These are phyloP conservation scores for Tetrastigma voinierianum DNA, from an alignment of 164 flowering plant species.

Conservation along the genomic window DNA sequence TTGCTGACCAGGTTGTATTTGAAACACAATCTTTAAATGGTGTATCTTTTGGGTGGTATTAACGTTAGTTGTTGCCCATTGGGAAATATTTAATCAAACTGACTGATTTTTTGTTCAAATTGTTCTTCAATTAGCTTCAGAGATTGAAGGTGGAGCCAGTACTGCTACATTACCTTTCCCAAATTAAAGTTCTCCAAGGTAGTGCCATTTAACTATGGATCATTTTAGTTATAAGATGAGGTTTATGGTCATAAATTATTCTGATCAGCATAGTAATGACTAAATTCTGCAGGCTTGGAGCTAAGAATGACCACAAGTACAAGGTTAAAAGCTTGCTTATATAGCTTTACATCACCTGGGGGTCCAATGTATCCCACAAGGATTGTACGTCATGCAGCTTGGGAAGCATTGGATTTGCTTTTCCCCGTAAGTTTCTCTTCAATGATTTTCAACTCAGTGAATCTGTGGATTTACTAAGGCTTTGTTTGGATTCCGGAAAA, in stretches of 20 bases:
- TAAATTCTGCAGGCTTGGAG: conserved; percentile 64
- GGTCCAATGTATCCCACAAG: conserved; percentile 99
- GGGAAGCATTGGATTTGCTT: conserved; percentile 85
- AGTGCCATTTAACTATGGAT: conserved; percentile 4
- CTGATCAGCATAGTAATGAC: not conserved
- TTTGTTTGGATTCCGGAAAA: too few relatives aligned
- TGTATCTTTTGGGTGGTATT: too few relatives aligned
- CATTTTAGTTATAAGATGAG: not conserved
- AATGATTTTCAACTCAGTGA: not conserved
- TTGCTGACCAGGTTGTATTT: conserved; percentile 80
- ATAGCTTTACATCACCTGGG: conserved; percentile 98
- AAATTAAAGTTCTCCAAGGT: conserved; percentile 79
- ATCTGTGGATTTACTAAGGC: not conserved
- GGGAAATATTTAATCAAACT: too few relatives aligned
- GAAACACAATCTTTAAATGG: not conserved
- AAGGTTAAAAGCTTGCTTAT: conserved; percentile 88
- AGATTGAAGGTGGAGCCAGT: conserved; percentile 98
- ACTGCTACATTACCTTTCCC: conserved; percentile 80
- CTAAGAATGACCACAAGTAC: conserved; percentile 94
- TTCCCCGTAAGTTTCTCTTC: conserved; percentile 71
- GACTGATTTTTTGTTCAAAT: not conserved
- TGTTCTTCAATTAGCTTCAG: conserved; percentile 63
- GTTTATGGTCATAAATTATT: not conserved
- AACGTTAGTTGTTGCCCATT: too few relatives aligned
- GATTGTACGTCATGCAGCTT: conserved; percentile 98